These are phyloP conservation scores for Diaporthe ampelina DNA, from an alignment of 2,329 filamentous ascomycete species.

Conservation along the genomic window DNA sequence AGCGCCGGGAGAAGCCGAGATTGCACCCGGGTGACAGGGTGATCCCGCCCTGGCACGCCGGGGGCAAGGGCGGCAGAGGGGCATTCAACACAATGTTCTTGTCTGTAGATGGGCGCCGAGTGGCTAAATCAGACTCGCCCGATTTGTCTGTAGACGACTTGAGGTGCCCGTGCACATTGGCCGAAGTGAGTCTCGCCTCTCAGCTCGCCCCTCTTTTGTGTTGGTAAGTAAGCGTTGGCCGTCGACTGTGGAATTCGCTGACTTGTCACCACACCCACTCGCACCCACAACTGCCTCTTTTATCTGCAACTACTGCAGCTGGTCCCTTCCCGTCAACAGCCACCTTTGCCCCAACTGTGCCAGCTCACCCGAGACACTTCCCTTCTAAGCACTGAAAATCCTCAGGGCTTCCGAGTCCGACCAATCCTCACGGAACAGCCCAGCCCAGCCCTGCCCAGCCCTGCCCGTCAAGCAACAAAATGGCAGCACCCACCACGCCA, in stretches of 20 bases:
- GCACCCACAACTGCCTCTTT: neutral
- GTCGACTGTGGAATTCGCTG: neutral
- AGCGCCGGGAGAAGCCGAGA: neutral
- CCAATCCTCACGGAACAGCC: neutral
- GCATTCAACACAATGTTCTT: neutral
- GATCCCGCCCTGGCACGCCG: neutral
- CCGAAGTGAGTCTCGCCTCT: neutral
- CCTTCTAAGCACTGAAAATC: neutral
- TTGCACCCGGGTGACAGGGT: neutral
- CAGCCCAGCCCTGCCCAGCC: too few relatives aligned
- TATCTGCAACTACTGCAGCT: neutral
- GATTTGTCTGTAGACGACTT: neutral
- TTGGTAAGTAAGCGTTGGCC: neutral
- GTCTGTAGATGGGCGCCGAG: neutral
- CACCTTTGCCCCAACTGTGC: constrained; percentile 11
- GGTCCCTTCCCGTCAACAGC: constrained; percentile 8
- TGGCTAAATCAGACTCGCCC: neutral
- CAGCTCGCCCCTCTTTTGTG: neutral
- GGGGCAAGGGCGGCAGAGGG: neutral
- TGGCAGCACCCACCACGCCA: constrained; percentile 21
- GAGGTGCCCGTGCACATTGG: neutral
- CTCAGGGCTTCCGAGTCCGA: neutral
- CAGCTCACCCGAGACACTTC: neutral
- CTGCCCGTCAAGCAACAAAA: neutral
- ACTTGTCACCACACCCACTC: neutral